Evolutionary conservation across 495 filamentous ascomycete genomes (phyloP), one percentile per base, ranked within the genome.

Genomic region (Tuber magnatum): DNA sequence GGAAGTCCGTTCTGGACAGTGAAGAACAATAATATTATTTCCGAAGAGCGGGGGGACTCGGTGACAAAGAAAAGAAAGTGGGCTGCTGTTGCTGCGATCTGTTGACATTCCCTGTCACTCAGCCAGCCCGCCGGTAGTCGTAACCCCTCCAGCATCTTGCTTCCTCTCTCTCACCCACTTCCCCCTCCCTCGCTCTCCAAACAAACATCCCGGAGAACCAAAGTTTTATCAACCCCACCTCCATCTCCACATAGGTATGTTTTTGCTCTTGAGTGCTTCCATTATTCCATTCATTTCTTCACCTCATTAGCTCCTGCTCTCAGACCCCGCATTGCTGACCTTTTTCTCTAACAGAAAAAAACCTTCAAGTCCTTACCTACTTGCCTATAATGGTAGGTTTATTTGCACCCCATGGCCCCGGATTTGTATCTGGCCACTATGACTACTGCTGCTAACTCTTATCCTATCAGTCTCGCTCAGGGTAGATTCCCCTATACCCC

Each of bases 391-490:
- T 76, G 70, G 70, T 73, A 76, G 38, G 70, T 73, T 48, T 39
- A 51, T 73, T 28, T 73, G 42, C 38, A 1, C 20, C 40, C 28
- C 28, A 65, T 35, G 56, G 28, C 16, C 28, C 32, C 56, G 16
- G 28, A 65, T 65, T 35, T 35, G 4, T 35, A 35, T 65, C 56
- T 35, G 8, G 32, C 32, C 28, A 18, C 14, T 65, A 35, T 35
- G 56, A 65, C 12, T 65, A 65, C 56, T 65, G 28, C 28, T 65
- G 56, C 51, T 61, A 61, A 65, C 56, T 65, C 12, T 65, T 65
- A 68, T 71, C n/a, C 56, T 70, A 73, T 22, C 73, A 82, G 81
- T 82, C 81, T 82, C 81, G 81, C 65, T 82, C 81, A 74, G 81
- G 81, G 81, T 82, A 82, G 74, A 61, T 43, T 70, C 76, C 74